Conservation (phyloP, 2,329 filamentous ascomycete species). For the Calonectria crousiana region DNA sequence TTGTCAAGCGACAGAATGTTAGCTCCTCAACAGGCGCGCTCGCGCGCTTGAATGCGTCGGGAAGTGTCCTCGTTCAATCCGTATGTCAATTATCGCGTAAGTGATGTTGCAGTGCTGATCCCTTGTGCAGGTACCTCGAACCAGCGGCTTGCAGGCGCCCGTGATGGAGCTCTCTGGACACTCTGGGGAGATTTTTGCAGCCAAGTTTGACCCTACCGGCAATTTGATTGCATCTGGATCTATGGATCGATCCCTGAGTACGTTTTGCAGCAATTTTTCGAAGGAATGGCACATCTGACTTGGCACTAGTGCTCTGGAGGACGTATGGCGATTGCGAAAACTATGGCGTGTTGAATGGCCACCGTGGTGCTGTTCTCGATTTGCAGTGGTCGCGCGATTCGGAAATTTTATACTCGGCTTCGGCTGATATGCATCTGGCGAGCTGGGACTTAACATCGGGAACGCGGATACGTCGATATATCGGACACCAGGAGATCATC, state of each 20-base stretch:
- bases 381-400: conserved; percentile 98
- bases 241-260: conserved; percentile 93
- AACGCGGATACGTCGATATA: conserved; percentile 89
- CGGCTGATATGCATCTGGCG: conserved; percentile 91
- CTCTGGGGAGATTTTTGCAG: conserved; percentile 89
- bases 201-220: conserved; percentile 89
- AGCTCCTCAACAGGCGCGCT: conserved; percentile 61
- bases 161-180: conserved; percentile 93
- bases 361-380: conserved; percentile 91
- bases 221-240: conserved; percentile 93
- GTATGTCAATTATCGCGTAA: conserved; percentile 51
- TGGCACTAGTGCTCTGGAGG: conserved; percentile 83
- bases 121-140: conserved; percentile 74
- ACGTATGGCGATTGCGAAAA: conserved; percentile 95
- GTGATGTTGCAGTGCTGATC: background rate
- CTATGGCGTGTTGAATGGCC: conserved; percentile 88
- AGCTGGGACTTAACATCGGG: conserved; percentile 96
- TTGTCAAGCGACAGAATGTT: conserved; percentile 90
- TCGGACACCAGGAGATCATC: conserved; percentile 96
- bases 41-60: conserved; percentile 64
- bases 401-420: conserved; percentile 89
- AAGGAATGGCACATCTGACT: conserved; percentile 26
- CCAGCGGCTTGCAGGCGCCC: conserved; percentile 86
- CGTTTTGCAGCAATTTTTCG: conserved; percentile 42
- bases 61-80: conserved; percentile 62